Base-by-base conservation (phyloP, 371 early-diverging fungal species). In the Dichotomocladium elegans region DNA sequence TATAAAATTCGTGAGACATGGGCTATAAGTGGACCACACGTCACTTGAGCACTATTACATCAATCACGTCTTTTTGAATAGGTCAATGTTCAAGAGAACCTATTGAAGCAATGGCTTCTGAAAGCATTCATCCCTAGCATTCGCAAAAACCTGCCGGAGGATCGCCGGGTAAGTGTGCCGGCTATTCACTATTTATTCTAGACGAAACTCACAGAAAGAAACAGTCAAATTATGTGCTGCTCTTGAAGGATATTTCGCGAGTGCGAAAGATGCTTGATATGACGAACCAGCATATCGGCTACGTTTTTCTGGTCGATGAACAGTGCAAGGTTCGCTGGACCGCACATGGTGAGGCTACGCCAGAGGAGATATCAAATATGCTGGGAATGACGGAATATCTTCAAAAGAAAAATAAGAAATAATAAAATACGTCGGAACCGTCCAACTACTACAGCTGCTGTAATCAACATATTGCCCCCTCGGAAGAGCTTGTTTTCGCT, bases 251-350 rank as follows among this genome's bases (percentile, higher is more conserved):
- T 37, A 84, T 90, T 50, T 63, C 68, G 24, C 70, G 68, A 28
- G 60, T 78, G 10, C 69, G 83, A 22, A 75, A 78, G 33, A 66
- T 67, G 5, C 64, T 88, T 37, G 86, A 83, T 34, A 87, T 93
- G 82, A 68, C 77, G 24, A 92, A 91, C 57, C 72, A 79, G 22
- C 77, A 87, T 41, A 71, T 92, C 26, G 94, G 94, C 2, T 91
- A 91, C 70, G 85, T 87, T 2, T 87, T 83, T 61, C 61, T 93
- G 26, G 83, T 93, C 11, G 92, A 93, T 48, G 55, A 68, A 41
- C 58, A 78, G 28, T 88, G 91, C 55, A 70, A 75, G 42, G 79
- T 93, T n/a, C 69, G 92, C 42, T 93, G 94, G 94, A 78, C 82
- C n/a, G 91, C 94, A 1, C 89, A 93, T 60, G 94, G 92, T 11